Evolutionary conservation across 73 alveolate genomes (phyloP).

Genomic region (Uronychia setigera): DNA sequence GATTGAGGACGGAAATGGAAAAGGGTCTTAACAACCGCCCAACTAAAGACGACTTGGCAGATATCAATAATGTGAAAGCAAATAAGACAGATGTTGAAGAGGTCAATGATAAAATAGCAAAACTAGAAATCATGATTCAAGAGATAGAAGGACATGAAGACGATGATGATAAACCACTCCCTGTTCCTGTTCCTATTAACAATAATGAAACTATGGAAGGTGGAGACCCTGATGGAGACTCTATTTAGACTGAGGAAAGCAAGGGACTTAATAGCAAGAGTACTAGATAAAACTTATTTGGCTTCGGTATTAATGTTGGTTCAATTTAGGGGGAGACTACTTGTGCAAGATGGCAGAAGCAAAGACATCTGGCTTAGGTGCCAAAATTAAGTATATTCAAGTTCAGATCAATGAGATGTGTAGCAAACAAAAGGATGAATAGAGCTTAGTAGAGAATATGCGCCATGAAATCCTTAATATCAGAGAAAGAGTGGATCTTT

Average conservation of each 20-base stretch:
- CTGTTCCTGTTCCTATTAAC: background rate
- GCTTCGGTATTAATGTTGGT: background rate
- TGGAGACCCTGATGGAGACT: background rate
- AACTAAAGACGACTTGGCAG: background rate
- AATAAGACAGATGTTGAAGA: background rate
- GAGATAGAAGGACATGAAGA: background rate
- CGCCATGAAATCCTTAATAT: background rate
- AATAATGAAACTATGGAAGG: background rate
- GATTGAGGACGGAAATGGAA: background rate
- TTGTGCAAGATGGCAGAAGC: background rate
- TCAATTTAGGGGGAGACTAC: background rate
- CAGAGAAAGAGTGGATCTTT: background rate
- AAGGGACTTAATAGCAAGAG: background rate
- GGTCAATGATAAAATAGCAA: background rate
- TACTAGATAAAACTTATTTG: background rate
- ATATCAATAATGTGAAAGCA: background rate
- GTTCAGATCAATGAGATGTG: background rate
- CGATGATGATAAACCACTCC: background rate
- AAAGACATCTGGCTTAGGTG: background rate
- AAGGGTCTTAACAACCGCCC: background rate
- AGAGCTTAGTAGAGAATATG: background rate
- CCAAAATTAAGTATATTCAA: background rate
- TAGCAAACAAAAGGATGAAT: background rate
- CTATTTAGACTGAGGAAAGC: background rate
- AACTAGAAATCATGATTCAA: background rate